Percentiles rank a stretch among this genome's conserved stretches.
phyloP scores from a whole-genome alignment of 176 grass and related monocot species.

The Phyllostachys edulis region DNA sequence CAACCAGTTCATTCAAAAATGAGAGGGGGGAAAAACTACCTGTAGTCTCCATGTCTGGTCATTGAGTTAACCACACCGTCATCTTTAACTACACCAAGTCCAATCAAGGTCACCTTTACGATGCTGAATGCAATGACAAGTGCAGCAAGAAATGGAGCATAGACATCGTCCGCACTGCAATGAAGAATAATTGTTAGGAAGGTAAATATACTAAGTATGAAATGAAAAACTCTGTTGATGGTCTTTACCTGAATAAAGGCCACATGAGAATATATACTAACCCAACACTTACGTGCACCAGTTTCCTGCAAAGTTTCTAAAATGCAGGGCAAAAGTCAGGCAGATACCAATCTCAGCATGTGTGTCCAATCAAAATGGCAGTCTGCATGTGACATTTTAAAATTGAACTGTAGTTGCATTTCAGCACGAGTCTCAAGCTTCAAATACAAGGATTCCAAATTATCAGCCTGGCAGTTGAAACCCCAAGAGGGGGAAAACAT shows the following conservation, averaged over 20 bases:
- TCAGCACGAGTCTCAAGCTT: too few relatives aligned
- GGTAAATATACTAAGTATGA: not conserved
- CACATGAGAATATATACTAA: slow-evolving; percentile 68
- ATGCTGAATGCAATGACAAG: slow-evolving; percentile 52
- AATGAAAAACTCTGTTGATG: not conserved
- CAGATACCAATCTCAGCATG: not conserved
- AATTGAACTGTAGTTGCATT: too few relatives aligned
- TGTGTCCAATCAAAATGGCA: too few relatives aligned
- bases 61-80: slow-evolving; percentile 80
- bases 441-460: too few relatives aligned
- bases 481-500: too few relatives aligned
- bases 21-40: slow-evolving; percentile 32
- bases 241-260: slow-evolving; percentile 79
- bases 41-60: slow-evolving; percentile 68
- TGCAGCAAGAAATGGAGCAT: slow-evolving; percentile 64
- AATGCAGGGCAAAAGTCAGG: not conserved
- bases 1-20: not conserved
- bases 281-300: slow-evolving; percentile 73
- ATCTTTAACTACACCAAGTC: slow-evolving; percentile 74
- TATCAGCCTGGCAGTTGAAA: too few relatives aligned
- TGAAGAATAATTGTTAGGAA: not conserved
- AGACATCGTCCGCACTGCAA: slow-evolving; percentile 52
- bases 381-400: too few relatives aligned
- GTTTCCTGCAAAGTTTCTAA: slow-evolving; percentile 78
- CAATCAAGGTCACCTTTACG: slow-evolving; percentile 71